Base-by-base conservation (phyloP, 2,329 filamentous ascomycete genomes). In the Emmonsiellopsis sp. region DNA sequence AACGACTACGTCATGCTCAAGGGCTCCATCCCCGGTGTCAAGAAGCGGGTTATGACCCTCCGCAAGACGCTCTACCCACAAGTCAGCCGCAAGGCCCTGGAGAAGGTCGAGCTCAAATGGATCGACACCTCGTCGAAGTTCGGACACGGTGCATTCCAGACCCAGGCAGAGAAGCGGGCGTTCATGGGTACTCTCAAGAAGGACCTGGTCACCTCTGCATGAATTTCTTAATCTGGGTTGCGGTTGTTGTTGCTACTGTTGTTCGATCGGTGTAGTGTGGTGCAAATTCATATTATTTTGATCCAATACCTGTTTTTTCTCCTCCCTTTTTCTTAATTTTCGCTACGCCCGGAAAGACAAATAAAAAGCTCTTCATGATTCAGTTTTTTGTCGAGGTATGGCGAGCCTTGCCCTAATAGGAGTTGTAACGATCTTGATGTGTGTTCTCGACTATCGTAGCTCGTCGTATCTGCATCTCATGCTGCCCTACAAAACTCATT, bases 31-130 rank as follows among this genome's bases (percentile, higher is more conserved):
- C 93, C 93, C 61, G 93, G 93, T 86, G 85, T 90, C 73, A 97
- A 97, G 91, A 98, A 98, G 91, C 86, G 93, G 74, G 85, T 98
- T 74, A 88, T 97, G 81, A 98, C 93, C 66, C 87, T 98, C 69
- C 88, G 93, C 77, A 98, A 97, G 84, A 94, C 92, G 65, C 93
- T 98, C 84, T 97, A 93, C 84, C 82, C 81, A 60, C 93, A 98
- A 84, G 97, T 91, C 67, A 95, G 87, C 72, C 84, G 93, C 74
- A 90, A 86, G 76, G 89, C 93, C 54, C 83, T 95, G 72, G 93
- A 98, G 87, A 97, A 98, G 89, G 88, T 97, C 76, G 89, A 92
- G 73, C 88, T 98, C 81, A 98, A 98, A 81, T 98, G 93, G 93
- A 98, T 98, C 87, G 93, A 98, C 73, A 98, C 93, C 69, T 96